A percentile compares a stretch with the other conserved stretches of the same genome.
Evolutionary conservation across 2,329 filamentous ascomycete genomes (phyloP).

Genomic region (Thielaviopsis ethacetica): DNA sequence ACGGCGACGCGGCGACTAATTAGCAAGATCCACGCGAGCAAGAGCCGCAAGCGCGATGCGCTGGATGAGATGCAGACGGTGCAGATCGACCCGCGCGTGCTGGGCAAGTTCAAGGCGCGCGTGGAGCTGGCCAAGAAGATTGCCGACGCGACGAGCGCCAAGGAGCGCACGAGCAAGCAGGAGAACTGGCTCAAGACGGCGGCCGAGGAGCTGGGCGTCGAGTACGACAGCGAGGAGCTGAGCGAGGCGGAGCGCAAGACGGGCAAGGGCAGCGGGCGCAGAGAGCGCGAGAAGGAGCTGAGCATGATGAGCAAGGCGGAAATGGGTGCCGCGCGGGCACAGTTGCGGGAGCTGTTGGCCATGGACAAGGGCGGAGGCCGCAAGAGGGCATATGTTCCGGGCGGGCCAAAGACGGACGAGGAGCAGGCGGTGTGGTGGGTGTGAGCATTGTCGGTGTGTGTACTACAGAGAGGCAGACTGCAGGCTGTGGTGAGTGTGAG

Average conservation of each 20-base stretch:
- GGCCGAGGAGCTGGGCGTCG: slow-evolving; percentile 83
- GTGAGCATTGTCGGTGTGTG: too few relatives aligned
- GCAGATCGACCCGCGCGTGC: slow-evolving; percentile 67
- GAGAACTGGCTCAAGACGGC: slow-evolving; percentile 72
- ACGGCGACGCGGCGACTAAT: slow-evolving; percentile 68
- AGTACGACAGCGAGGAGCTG: slow-evolving; percentile 82
- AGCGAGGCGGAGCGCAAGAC: slow-evolving; percentile 59
- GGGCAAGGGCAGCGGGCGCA: slow-evolving; percentile 56
- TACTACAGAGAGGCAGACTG: too few relatives aligned
- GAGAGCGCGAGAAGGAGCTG: slow-evolving; percentile 58
- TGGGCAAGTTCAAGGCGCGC: slow-evolving; percentile 59
- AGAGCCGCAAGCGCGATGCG: slow-evolving; percentile 39
- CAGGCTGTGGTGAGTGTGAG: too few relatives aligned
- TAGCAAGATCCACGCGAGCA: slow-evolving; percentile 65
- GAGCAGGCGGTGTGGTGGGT: slow-evolving; percentile 9
- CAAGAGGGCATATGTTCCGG: slow-evolving; percentile 70
- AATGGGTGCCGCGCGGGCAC: slow-evolving; percentile 49
- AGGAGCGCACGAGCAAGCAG: slow-evolving; percentile 71
- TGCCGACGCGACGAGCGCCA: slow-evolving; percentile 66
- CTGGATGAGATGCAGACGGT: slow-evolving; percentile 48
- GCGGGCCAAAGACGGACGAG: slow-evolving; percentile 15
- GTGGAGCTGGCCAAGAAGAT: slow-evolving; percentile 73
- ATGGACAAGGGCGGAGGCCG: slow-evolving; percentile 74
- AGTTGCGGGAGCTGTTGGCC: slow-evolving; percentile 54
- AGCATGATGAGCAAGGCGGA: slow-evolving; percentile 56